phyloP scores from a whole-genome alignment of 257 asterid species.

The Eucommia ulmoides region DNA sequence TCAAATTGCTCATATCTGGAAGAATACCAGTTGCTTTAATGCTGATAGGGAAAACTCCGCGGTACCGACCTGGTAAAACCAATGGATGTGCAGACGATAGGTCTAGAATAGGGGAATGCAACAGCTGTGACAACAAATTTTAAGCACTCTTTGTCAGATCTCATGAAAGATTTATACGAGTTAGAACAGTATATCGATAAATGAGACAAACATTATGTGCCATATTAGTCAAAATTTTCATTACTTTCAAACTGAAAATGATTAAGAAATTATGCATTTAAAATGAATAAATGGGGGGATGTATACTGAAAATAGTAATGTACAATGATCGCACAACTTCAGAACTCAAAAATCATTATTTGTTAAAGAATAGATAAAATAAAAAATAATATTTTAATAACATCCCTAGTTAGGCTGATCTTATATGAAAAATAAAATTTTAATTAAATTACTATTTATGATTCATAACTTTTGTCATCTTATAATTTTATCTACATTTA shows the following conservation, averaged over 20 bases:
- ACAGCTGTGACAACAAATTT: slow-evolving; percentile 53
- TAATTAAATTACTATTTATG: too few species aligned
- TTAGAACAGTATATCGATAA: slow-evolving; percentile 9
- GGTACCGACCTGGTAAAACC: slow-evolving; percentile 79
- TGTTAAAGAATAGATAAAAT: too few species aligned
- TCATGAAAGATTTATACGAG: too few species aligned
- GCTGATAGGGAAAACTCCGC: slow-evolving; percentile 57
- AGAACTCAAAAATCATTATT: too few species aligned
- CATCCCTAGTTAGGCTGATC: too few species aligned
- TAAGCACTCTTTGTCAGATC: too few species aligned
- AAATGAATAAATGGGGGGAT: not conserved
- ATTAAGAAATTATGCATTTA: not conserved
- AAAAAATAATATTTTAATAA: too few species aligned
- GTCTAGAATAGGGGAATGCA: slow-evolving; percentile 74
- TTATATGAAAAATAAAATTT: too few species aligned
- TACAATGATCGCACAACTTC: too few species aligned
- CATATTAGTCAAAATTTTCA: not conserved
- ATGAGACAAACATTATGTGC: not conserved
- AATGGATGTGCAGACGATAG: slow-evolving; percentile 67
- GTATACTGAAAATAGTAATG: too few species aligned
- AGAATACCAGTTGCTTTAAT: slow-evolving; percentile 47
- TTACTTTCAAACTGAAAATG: not conserved
- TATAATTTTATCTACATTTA: too few species aligned
- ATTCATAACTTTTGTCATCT: too few species aligned
- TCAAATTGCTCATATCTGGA: slow-evolving; percentile 45